These are phyloP conservation scores for Torulaspora microellipsoides DNA, from an alignment of 805 yeast genomes.

Conservation along the genomic window DNA sequence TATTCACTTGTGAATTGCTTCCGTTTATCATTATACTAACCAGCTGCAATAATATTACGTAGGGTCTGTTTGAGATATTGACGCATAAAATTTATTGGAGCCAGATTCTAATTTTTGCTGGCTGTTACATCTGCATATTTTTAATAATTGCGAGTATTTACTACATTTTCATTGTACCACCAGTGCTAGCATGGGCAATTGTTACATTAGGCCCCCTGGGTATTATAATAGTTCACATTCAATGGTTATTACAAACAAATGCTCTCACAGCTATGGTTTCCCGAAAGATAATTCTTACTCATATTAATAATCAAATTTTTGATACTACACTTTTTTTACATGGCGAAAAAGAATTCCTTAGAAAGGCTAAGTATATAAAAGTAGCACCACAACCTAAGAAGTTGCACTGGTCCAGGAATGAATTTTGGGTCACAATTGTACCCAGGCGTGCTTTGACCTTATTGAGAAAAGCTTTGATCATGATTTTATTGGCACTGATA, in stretches of 20 bases:
- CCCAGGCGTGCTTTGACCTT: constrained; percentile 10
- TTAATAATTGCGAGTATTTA: constrained; percentile 20
- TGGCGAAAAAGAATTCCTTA: constrained; percentile 17
- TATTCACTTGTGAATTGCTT: constrained; percentile 3
- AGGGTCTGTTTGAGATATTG: constrained; percentile 29
- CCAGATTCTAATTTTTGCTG: constrained; percentile 22
- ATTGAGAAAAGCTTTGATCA: constrained; percentile 7
- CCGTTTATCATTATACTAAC: constrained; percentile 1
- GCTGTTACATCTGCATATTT: constrained; percentile 23
- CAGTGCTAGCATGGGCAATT: constrained; percentile 23
- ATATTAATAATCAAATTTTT: constrained; percentile 23
- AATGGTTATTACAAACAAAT: constrained; percentile 31
- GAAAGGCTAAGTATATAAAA: constrained; percentile 13
- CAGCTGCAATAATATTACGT: neutral
- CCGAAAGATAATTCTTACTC: constrained; percentile 23
- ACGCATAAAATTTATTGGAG: constrained; percentile 29
- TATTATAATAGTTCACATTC: constrained; percentile 26
- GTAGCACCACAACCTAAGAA: neutral
- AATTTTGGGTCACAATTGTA: constrained; percentile 21
- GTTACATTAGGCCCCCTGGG: constrained; percentile 34
- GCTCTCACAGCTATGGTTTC: constrained; percentile 24
- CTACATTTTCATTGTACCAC: constrained; percentile 28
- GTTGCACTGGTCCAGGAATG: constrained; percentile 5
- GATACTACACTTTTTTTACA: constrained; percentile 20
- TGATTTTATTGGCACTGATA: constrained; percentile 14